These are phyloP conservation scores for Fraxinus xanthoxyloides DNA, from an alignment of 305 asterid species.

Conservation along the genomic window DNA sequence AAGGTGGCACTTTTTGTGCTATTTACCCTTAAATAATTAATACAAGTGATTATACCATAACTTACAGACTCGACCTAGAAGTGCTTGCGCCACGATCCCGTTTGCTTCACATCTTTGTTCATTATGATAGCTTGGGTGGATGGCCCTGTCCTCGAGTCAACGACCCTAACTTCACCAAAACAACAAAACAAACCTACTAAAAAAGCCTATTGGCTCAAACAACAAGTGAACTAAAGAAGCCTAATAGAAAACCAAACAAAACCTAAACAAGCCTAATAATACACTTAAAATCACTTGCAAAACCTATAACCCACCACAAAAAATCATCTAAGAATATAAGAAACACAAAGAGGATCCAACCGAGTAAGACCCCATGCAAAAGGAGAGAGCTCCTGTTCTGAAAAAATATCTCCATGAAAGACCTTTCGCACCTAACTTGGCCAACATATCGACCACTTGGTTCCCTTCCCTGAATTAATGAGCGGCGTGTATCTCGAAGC, in stretches of 20 bases:
- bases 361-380: not conserved
- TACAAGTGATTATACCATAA: too few species aligned
- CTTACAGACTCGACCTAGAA: too few species aligned
- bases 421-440: not conserved
- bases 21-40: too few species aligned
- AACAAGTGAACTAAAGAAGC: not conserved
- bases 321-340: not conserved
- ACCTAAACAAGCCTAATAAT: not conserved
- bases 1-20: too few species aligned
- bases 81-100: too few species aligned
- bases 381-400: not conserved
- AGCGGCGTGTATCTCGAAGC: not conserved
- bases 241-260: not conserved
- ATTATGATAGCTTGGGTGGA: too few species aligned
- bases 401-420: not conserved
- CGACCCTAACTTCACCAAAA: not conserved
- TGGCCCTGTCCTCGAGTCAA: too few species aligned
- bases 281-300: not conserved
- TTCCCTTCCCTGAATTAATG: not conserved
- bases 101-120: too few species aligned
- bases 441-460: not conserved
- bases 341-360: not conserved
- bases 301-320: not conserved
- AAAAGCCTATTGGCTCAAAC: not conserved
- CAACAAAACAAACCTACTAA: not conserved